These are phyloP conservation scores for Venturia pyrina DNA, from an alignment of 2,329 filamentous ascomycete genomes.

Conservation along the genomic window DNA sequence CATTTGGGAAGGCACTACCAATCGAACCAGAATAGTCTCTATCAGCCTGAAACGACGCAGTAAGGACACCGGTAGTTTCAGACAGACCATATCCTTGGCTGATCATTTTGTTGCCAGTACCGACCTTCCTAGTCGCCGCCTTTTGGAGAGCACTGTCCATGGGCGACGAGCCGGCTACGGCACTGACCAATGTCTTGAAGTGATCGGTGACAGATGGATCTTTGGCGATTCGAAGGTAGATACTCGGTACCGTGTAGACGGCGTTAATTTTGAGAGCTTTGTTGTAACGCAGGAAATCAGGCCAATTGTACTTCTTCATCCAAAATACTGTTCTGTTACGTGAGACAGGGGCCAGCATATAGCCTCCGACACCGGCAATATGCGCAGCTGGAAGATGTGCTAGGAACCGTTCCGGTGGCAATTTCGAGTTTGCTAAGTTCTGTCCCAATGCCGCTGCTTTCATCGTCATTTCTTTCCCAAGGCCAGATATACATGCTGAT, in stretches of 20 bases:
- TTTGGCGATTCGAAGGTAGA: slow-evolving; percentile 51
- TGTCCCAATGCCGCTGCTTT: slow-evolving; percentile 14
- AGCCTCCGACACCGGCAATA: slow-evolving; percentile 38
- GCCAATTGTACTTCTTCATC: slow-evolving; percentile 52
- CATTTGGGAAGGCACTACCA: slow-evolving; percentile 30
- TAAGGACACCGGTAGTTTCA: slow-evolving; percentile 36
- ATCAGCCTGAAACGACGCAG: slow-evolving; percentile 39
- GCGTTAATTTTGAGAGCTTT: slow-evolving; percentile 41
- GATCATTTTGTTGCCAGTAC: slow-evolving; percentile 30
- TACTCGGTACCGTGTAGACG: slow-evolving; percentile 51
- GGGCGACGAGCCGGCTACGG: slow-evolving; percentile 46
- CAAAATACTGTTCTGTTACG: slow-evolving; percentile 40
- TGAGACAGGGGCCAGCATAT: slow-evolving; percentile 33
- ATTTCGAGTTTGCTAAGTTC: neutral
- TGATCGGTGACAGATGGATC: slow-evolving; percentile 45
- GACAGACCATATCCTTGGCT: slow-evolving; percentile 15
- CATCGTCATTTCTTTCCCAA: slow-evolving; percentile 17
- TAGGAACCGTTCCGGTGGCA: slow-evolving; percentile 18
- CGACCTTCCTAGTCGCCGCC: slow-evolving; percentile 41
- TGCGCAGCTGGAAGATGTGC: slow-evolving; percentile 39
- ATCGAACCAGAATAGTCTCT: slow-evolving; percentile 40
- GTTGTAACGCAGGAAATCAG: slow-evolving; percentile 43
- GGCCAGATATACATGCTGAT: slow-evolving; percentile 22
- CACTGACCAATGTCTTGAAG: slow-evolving; percentile 40
- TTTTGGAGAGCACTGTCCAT: slow-evolving; percentile 45